A percentile compares a stretch with the other conserved stretches of the same genome.
These are phyloP conservation scores for Lactarius quietus DNA, from an alignment of 768 basidiomycete genomes.

Conservation along the genomic window DNA sequence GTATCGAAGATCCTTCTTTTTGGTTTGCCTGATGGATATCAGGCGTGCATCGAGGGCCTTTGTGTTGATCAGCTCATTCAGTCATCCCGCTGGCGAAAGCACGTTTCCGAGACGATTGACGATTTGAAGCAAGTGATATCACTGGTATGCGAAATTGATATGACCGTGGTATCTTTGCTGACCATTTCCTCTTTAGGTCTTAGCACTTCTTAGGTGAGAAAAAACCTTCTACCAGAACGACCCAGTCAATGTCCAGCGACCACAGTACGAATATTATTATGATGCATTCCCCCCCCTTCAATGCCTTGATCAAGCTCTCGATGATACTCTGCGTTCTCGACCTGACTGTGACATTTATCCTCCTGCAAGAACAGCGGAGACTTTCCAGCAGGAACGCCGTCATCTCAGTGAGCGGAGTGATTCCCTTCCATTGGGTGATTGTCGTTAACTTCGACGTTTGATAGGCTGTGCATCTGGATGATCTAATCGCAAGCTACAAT, in stretches of 20 bases:
- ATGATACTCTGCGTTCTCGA: conserved; percentile 1
- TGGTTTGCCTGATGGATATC: background rate
- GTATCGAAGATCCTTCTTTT: background rate
- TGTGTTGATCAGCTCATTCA: conserved; percentile 11
- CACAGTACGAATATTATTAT: conserved; percentile 12
- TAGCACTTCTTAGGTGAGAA: conserved; percentile 4
- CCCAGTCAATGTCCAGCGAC: background rate
- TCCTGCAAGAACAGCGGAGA: conserved; percentile 7
- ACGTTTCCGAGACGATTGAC: conserved; percentile 5
- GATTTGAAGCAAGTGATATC: background rate
- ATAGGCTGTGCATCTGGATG: too few relatives aligned
- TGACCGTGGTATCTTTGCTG: background rate
- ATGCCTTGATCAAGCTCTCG: conserved; percentile 3
- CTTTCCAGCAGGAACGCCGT: background rate
- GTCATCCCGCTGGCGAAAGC: conserved; percentile 10
- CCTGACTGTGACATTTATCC: background rate
- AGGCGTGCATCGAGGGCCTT: background rate
- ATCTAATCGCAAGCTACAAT: too few relatives aligned
- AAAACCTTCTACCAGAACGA: background rate
- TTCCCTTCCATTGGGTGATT: too few relatives aligned
- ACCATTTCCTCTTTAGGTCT: conserved; percentile 1
- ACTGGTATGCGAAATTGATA: background rate
- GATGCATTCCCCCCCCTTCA: background rate
- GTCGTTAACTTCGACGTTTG: too few relatives aligned
- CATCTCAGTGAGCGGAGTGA: background rate